These are phyloP conservation scores for Yamadazyma spencermartinsiae DNA, from an alignment of 1,139 yeast genomes.

Conservation along the genomic window DNA sequence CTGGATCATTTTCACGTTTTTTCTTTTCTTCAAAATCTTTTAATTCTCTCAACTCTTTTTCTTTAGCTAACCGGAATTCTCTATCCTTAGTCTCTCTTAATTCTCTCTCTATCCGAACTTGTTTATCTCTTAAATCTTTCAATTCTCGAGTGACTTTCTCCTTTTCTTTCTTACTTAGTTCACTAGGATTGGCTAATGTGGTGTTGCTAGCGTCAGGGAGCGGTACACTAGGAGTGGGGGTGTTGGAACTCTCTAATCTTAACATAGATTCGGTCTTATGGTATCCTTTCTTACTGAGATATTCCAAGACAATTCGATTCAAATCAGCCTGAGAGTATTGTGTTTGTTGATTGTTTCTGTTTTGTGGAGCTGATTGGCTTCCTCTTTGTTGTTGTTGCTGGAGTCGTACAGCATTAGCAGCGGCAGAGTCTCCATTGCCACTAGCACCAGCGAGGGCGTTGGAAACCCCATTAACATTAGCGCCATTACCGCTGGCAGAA, in stretches of 20 bases:
- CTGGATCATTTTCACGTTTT: constrained; percentile 58
- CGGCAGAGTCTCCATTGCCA: not conserved
- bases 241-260: constrained; percentile 80
- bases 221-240: constrained; percentile 58
- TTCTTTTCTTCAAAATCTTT: constrained; percentile 40
- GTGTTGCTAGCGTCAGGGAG: constrained; percentile 46
- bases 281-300: constrained; percentile 89
- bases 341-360: constrained; percentile 3
- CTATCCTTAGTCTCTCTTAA: constrained; percentile 43
- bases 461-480: not conserved
- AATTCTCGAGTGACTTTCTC: constrained; percentile 37
- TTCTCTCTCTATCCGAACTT: constrained; percentile 37
- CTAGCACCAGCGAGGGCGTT: not conserved
- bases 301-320: constrained; percentile 87
- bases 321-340: constrained; percentile 71
- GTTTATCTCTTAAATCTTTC: constrained; percentile 42
- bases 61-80: constrained; percentile 40
- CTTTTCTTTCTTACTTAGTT: constrained; percentile 26
- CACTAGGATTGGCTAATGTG: constrained; percentile 41
- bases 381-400: constrained; percentile 15
- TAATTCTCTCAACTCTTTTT: constrained; percentile 42
- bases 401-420: constrained; percentile 4
- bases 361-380: constrained; percentile 12
- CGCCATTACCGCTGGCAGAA: not conserved
- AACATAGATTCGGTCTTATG: constrained; percentile 92